Base-by-base conservation (phyloP, 108 stramenopile genomes). In the Nitzschia putrida region DNA sequence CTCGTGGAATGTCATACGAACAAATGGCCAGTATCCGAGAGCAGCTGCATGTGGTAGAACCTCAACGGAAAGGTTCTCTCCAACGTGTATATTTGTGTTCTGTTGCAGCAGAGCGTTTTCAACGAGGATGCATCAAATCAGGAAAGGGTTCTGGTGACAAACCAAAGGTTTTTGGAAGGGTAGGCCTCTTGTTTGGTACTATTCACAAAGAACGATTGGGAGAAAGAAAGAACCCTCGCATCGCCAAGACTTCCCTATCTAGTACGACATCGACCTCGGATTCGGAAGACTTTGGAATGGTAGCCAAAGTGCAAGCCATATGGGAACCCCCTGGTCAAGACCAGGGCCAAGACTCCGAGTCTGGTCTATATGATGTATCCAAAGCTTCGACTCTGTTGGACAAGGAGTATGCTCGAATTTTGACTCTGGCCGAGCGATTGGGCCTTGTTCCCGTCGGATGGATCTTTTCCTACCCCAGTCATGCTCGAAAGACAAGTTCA, bases 251-350 rank as follows among this genome's bases (percentile, higher is more conserved):
- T 40, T 89, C 88, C 11, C 64, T 94, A 29, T 90, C 89, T 40
- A 80, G 82, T 54, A 53, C 79, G 44, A 77, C 74, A 18, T 80
- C 83, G 7, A 82, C 79, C 37, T 41, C 77, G 13, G 29, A 34
- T 34, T 34, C 29, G 29, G 85, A 86, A 40, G 61, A 63, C 9
- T 89, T 81, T 69, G 91, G 93, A 66, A 68, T 77, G n/a, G 90
- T 88, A 0, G 87, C 85, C n/a, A 91, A 88, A 71, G 88, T 94
- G 11, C 90, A 94, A 58, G 88, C 90, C n/a, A 40, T 89, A 13
- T 88, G 86, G 86, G 86, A 89, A 61, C 92, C 88, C 41, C 76
- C 85, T 0, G 66, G 55, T n/a, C 80, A 76, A 58, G 45, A 39
- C 16, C 55, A 57, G 53, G 24, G 4, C 6, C 55, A 43, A 0